Evolutionary conservation across 306 rosid species (phyloP), one percentile per base, ranked within the genome.

Genomic region (Hippophae gyantsensis): DNA sequence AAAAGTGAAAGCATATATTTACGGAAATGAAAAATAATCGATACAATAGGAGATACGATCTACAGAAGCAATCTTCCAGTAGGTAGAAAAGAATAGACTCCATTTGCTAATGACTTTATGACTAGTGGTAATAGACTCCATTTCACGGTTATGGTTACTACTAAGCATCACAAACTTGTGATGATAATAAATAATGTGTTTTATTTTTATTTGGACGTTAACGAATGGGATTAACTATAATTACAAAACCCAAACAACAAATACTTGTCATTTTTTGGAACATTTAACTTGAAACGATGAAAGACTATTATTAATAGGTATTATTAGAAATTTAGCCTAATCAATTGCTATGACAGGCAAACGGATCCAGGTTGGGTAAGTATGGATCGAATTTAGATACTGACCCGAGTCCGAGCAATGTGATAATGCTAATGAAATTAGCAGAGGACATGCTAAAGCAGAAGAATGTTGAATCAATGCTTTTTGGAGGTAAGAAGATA

Each of bases 391-490:
- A 79, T 62, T 82, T 78, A 55, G 89, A 84, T 70, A 84, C 86
- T 12, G 95, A 86, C 72, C 72, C 97, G 38, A 75, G 89, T 72
- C 72, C 89, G 9, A 64, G 75, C 69, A 89, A 93, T 69, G 95
- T 86, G 55, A 84, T 82, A 60, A 86, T 75, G 90, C 69, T 93
- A 65, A 64, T 80, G 46, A 89, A 84, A 69, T 47, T 79, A 66
- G 90, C 95, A 48, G 97, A 86, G 54, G 95, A 80, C 66, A 86
- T 86, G 89, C 78, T 93, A 67, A 88, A 93, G 78, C 99, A 93
- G 79, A 89, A 93, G 84, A 88, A 89, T 65, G 94, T 93, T 25
- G 99, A 93, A 61, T 93, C 99, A 0, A 86, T 88, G 32, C 85
- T 93, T 52, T 93, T 93, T 62, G 97, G 95, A 8, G 97, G 97